phyloP scores from a whole-genome alignment of 208 protist species.

The Wallacemonas sp. region DNA sequence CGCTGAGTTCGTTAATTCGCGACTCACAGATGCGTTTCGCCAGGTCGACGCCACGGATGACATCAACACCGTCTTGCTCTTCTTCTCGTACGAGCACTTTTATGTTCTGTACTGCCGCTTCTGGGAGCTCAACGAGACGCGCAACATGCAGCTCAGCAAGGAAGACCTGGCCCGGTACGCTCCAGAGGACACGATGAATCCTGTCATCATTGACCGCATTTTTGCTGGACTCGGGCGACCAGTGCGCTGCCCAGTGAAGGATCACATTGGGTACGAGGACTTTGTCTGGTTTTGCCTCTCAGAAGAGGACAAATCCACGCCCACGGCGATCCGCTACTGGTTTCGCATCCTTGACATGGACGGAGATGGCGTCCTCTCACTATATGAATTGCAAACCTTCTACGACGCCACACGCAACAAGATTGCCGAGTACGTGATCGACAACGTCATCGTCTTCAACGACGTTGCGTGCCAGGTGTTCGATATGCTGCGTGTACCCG shows the following conservation, averaged over 20 bases:
- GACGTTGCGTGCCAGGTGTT: conserved; percentile 94
- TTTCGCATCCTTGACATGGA: conserved; percentile 95
- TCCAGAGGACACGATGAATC: conserved; percentile 78
- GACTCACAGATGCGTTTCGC: conserved; percentile 78
- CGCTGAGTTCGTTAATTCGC: conserved; percentile 70
- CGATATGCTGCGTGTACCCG: conserved; percentile 87
- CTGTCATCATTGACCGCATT: conserved; percentile 76
- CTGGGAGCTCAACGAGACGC: conserved; percentile 97
- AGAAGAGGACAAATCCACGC: conserved; percentile 95
- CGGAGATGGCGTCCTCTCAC: conserved; percentile 93
- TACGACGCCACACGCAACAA: conserved; percentile 88
- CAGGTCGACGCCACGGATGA: conserved; percentile 85
- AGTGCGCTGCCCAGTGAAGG: conserved; percentile 35
- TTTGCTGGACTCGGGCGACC: conserved; percentile 66
- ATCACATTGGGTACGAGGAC: conserved; percentile 92
- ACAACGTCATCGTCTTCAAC: conserved; percentile 78
- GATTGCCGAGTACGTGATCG: conserved; percentile 64
- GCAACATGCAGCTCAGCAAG: conserved; percentile 91
- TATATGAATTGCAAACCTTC: conserved; percentile 94
- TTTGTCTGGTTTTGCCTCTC: conserved; percentile 97
- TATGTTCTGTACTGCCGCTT: conserved; percentile 99
- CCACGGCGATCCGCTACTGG: conserved; percentile 93
- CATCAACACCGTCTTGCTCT: conserved; percentile 92
- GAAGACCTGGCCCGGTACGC: conserved; percentile 90
- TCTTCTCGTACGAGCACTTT: conserved; percentile 99